Base-by-base conservation (phyloP, 192 early-diverging fungal species). In the Coemansia sp. region DNA sequence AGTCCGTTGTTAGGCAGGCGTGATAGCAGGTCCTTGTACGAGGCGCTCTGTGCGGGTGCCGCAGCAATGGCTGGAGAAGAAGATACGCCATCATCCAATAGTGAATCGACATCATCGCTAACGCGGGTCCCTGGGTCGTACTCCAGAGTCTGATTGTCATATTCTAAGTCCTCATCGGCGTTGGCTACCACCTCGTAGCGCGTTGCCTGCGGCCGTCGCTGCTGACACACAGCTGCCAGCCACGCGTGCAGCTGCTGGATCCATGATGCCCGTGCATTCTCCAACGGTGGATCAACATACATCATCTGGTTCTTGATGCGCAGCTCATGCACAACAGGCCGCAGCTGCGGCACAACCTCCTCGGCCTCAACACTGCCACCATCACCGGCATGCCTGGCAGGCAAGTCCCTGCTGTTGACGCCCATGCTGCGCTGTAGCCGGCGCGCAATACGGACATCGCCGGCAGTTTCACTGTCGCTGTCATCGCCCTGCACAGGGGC, bases 241-340 rank as follows among this genome's bases (percentile, higher is more conserved):
- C 97, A 99, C 4, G 88, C 82, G 56, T 99, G 98, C 25, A 99
- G 85, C 81, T 94, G 90, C 51, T 74, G 72, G 68, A 90, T 93
- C 92, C 93, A 97, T 31, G 87, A 85, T 9, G 87, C 87, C 22
- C 96, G 88, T 0, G 98, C 96, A 58, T 92, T 85, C 74, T 99
- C 96, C 24, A 99, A 82, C 30, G 98, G 95, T 38, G 98, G 98
- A 57, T 97, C 90, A 25, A 99, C 74, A 68, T 88, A 96, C 90
- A 99, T 96, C 66, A 93, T 86, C 81, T 98, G 96, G 85, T 99
- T 94, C 61, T 85, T 85, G 68, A 98, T 89, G 27, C 88, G 84
- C 58, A 98, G 83, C 76, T 96, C 92, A 58, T 97, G 94, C 10
- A 95, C 84, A 34, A 93, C 78, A 7, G 85, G 71, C 54, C 88